Evolutionary conservation across 305 asterid species (phyloP), one percentile per base, ranked within the genome.

Genomic region (Fraxinus floribunda): DNA sequence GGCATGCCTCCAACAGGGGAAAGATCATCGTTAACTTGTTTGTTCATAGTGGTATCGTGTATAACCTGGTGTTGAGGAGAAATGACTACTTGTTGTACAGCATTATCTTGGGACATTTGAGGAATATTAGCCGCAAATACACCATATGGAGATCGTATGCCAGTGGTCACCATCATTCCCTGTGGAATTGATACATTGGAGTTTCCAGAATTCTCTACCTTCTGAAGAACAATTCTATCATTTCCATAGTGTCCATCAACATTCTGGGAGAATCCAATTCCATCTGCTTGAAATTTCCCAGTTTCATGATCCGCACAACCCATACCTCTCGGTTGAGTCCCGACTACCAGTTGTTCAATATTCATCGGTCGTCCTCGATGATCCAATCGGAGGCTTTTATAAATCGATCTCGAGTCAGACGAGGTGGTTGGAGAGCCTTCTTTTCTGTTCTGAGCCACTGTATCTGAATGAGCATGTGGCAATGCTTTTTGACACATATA

Each of bases 391-490:
- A 93, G 91, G 86, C 94, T 94, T 57, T 84, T 89, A 87, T 88
- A 86, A 76, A 82, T 74, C 8, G 94, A 81, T 82, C 86, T 89
- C 60, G 87, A 78, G 55, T 93, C 95, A 35, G 93, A 55, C 30
- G 80, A 16, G 36, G 83, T 75, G 85, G 92, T 87, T 36, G 87
- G 84, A 79, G 93, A 89, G 89, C 85, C 88, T 62, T 85, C 94
- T 79, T 84, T 91, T 49, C 81, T 88, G 74, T 91, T 93, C 79
- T 89, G 97, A 79, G 92, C 97, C 60, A 90, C 49, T 55, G 97
- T 87, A 83, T 96, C 98, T 26, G 99, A 96, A 85, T 96, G 99
- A 87, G 98, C 98, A 91, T 96, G 99, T 35, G 99, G 99, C 86
- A 96, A 83, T 78, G 92, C 91, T 87, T 93, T 96, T 86, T 93